Conservation (phyloP, 257 asterid genomes). For the Lavandula angustifolia region DNA sequence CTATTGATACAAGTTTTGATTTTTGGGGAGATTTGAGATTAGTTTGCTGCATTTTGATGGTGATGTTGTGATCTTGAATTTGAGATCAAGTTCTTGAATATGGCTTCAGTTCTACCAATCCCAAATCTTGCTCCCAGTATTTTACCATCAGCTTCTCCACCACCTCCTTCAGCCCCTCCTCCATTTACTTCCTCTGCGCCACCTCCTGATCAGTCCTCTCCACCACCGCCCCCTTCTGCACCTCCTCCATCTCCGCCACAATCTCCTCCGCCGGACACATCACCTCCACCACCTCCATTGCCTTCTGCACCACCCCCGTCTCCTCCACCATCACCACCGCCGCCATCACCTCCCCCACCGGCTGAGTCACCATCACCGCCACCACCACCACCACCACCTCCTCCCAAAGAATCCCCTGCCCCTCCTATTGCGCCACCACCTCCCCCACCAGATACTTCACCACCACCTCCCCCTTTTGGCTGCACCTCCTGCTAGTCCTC, state of each 20-base stretch:
- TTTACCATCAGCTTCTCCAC: slow-evolving; percentile 37
- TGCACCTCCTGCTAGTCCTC: slow-evolving; percentile 25
- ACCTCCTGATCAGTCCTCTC: slow-evolving; percentile 28
- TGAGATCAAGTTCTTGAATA: slow-evolving; percentile 17
- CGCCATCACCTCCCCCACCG: slow-evolving; percentile 41
- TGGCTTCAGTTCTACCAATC: slow-evolving; percentile 47
- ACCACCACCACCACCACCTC: slow-evolving; percentile 6
- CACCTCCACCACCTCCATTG: slow-evolving; percentile 39
- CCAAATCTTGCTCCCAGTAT: slow-evolving; percentile 45
- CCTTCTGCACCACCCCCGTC: slow-evolving; percentile 36
- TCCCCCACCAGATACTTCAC: slow-evolving; percentile 36
- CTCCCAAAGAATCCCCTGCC: slow-evolving; percentile 48
- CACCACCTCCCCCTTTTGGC: background rate
- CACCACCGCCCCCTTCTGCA: slow-evolving; percentile 43
- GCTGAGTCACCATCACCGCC: slow-evolving; percentile 16
- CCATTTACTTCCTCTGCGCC: slow-evolving; percentile 13
- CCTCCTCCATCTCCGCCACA: slow-evolving; percentile 54
- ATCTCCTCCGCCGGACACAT: slow-evolving; percentile 16
- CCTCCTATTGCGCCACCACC: slow-evolving; percentile 47
- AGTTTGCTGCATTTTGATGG: slow-evolving; percentile 27
- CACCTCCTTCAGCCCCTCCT: slow-evolving; percentile 41
- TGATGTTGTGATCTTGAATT: slow-evolving; percentile 31
- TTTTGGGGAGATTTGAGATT: background rate
- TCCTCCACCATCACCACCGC: slow-evolving; percentile 33
- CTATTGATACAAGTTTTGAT: slow-evolving; percentile 14